Base-by-base conservation (phyloP, 768 basidiomycete species). In the Serendipita indica region DNA sequence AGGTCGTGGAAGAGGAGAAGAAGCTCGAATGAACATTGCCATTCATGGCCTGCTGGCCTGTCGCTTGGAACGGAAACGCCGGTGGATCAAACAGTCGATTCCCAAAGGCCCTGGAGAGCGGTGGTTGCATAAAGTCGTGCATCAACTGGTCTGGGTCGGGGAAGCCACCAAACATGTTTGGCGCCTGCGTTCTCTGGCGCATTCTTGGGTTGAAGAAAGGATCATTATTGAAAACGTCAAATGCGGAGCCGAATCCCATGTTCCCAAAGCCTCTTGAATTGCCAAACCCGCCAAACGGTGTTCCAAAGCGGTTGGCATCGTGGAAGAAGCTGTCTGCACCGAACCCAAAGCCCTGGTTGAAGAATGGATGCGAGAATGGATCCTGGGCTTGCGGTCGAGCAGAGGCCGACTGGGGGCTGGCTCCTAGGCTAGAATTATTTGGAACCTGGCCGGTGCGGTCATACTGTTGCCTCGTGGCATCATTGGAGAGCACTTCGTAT, bases 401-500 rank as follows among this genome's bases (percentile, higher is more conserved):
- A 46, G 45, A 46, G 12, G 45, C 12, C 13, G 45, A 27, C 14
- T 16, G 12, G 14, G 45, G 32, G 22, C 22, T 22, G 22, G 49
- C 22, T 18, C 49, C 49, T 28, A 33, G 32, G 32, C 22, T 7
- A 12, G 22, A 28, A 28, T 54, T 54, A 28, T 27, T 28, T 18
- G 49, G 49, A 7, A 54, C 32, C 10, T 33, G 16, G 49, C 49
- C 49, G 7, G 49, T 54, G 10, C n/a, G 32, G 32, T 54, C 49
- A 18, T 54, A 54, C 49, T 54, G 25, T 30, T 54, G 49, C 22
- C 49, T 20, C 49, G 30, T n/a, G 7, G 2, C 32, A 33, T 54
- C 49, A 27, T 54, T 54, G 25, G 32, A 27, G 32, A 54, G 49
- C 22, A 54, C 49, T 27, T 54, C 49, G n/a, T 54, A 54, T 27